Conservation (phyloP, 495 filamentous ascomycete genomes). For the Delitschia confertaspora region DNA sequence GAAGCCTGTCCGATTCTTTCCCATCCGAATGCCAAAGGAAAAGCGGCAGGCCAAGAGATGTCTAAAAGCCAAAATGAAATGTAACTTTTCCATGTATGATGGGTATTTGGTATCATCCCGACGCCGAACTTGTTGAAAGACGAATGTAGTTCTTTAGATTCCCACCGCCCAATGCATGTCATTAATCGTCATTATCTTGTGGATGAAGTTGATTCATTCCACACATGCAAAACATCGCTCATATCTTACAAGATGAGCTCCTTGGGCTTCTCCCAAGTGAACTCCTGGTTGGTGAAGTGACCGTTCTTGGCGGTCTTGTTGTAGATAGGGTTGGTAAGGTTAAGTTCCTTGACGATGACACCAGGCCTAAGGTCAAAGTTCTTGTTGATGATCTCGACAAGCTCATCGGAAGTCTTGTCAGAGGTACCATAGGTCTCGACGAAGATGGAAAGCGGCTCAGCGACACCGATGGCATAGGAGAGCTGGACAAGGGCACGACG, state of each 20-base stretch:
- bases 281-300: constrained; percentile 98
- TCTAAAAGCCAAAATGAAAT: no score
- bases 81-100: constrained; percentile 18
- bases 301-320: constrained; percentile 97
- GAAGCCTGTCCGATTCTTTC: constrained; percentile 22
- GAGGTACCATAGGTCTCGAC: constrained; percentile 81
- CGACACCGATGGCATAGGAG: constrained; percentile 97
- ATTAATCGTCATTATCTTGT: constrained; percentile 23
- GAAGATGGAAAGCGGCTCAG: constrained; percentile 88
- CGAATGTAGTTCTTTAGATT: no score
- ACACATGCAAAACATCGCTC: constrained; percentile 17
- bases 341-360: constrained; percentile 96
- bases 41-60: no score
- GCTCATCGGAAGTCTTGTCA: constrained; percentile 60
- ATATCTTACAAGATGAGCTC: constrained; percentile 43
- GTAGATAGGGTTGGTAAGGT: constrained; percentile 94
- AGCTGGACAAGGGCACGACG: constrained; percentile 93
- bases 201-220: constrained; percentile 29
- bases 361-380: constrained; percentile 98
- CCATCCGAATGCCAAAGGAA: constrained; percentile 13
- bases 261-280: constrained; percentile 98
- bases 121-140: constrained; percentile 28
- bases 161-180: constrained; percentile 26
- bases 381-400: constrained; percentile 83
- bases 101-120: constrained; percentile 23